Conservation (phyloP, 768 basidiomycete species). For the Strobilomyces echinocephalus region DNA sequence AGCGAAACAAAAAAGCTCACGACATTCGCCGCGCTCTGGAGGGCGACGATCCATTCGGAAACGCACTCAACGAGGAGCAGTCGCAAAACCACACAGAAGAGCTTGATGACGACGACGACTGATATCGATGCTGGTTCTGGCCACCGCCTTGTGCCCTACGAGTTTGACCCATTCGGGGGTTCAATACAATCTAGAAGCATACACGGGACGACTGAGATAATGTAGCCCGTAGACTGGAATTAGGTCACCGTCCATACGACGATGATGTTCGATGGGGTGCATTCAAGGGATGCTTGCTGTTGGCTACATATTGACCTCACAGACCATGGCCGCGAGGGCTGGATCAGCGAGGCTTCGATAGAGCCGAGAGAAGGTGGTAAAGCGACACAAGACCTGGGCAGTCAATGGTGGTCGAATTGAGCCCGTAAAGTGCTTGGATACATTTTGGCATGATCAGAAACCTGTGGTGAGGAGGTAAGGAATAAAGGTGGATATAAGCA, state of each 20-base stretch:
- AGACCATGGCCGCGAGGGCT: slow-evolving; percentile 38
- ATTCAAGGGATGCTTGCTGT: slow-evolving; percentile 32
- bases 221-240: slow-evolving; percentile 19
- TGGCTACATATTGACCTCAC: slow-evolving; percentile 63
- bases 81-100: slow-evolving; percentile 28
- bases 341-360: slow-evolving; percentile 51
- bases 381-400: neutral
- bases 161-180: neutral
- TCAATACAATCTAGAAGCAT: neutral
- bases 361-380: slow-evolving; percentile 34
- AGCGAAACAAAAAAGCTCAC: slow-evolving; percentile 58
- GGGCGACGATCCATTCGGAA: slow-evolving; percentile 69
- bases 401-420: neutral
- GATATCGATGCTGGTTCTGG: neutral
- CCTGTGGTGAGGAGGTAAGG: slow-evolving; percentile 14
- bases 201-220: slow-evolving; percentile 1
- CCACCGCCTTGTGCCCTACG: neutral
- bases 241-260: slow-evolving; percentile 18
- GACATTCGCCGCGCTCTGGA: slow-evolving; percentile 42
- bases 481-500: neutral
- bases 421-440: neutral
- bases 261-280: slow-evolving; percentile 20
- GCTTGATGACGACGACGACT: slow-evolving; percentile 47
- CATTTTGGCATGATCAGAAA: slow-evolving; percentile 15
- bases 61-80: slow-evolving; percentile 38